A percentile compares a stretch with the other conserved stretches of the same genome.
Evolutionary conservation across 371 early-diverging fungal genomes (phyloP).

Genomic region (Smittium culicis): DNA sequence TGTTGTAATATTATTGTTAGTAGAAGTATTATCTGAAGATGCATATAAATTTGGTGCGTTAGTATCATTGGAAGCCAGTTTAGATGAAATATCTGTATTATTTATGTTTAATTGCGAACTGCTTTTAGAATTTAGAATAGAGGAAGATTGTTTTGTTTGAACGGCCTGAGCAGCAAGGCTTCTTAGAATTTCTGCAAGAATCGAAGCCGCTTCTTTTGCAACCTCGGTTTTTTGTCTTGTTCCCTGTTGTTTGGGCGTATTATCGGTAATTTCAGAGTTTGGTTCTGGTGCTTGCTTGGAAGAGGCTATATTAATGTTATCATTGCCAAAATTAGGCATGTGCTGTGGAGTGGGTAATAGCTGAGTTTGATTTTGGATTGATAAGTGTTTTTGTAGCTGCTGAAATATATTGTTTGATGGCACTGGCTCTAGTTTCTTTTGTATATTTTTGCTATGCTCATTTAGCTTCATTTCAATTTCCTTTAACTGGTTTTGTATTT

Average conservation of each 20-base stretch:
- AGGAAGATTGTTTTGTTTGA: neutral
- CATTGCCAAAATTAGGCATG: no score
- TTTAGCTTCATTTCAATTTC: no score
- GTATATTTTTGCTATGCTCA: no score
- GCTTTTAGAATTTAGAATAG: neutral
- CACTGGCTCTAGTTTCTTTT: no score
- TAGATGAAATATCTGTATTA: neutral
- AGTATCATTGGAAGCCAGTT: neutral
- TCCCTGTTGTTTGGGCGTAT: neutral
- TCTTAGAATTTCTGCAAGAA: conserved; percentile 7
- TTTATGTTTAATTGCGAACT: neutral
- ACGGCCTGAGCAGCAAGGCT: neutral
- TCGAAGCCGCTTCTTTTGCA: conserved; percentile 8
- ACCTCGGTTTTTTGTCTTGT: neutral
- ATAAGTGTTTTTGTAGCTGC: no score
- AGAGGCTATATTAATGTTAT: no score
- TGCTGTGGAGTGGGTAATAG: no score
- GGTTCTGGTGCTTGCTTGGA: no score
- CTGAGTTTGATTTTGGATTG: no score
- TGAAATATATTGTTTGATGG: no score
- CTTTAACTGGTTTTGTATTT: no score
- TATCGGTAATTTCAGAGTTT: neutral
- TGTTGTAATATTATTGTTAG: neutral
- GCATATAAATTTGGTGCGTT: neutral
- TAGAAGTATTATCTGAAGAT: neutral